Conservation (phyloP, 1,284 basidiomycete species). For the Sutorius eximius region DNA sequence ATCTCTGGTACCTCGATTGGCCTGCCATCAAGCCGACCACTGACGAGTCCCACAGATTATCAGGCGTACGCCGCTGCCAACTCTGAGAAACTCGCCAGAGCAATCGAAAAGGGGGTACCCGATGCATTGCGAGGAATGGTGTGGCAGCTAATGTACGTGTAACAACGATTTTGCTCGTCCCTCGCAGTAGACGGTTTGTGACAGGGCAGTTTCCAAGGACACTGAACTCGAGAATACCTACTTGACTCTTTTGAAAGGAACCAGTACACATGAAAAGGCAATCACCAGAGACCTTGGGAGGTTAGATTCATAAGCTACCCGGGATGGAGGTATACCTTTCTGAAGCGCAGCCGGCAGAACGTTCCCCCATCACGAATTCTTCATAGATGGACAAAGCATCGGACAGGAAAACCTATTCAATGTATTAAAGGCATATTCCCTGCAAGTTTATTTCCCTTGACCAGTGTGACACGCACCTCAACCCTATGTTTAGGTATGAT, state of each 20-base stretch:
- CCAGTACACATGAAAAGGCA: constrained; percentile 89
- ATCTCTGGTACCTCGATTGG: constrained; percentile 64
- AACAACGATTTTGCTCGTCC: constrained; percentile 7
- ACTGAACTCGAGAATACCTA: constrained; percentile 85
- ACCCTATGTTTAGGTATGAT: constrained; percentile 67
- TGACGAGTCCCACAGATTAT: constrained; percentile 59
- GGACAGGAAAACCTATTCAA: constrained; percentile 98
- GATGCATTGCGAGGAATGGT: constrained; percentile 87
- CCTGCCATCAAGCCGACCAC: not conserved
- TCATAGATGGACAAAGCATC: constrained; percentile 86
- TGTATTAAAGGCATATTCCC: constrained; percentile 95
- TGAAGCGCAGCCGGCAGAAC: constrained; percentile 53
- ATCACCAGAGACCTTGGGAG: constrained; percentile 90
- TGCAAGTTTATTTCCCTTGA: constrained; percentile 49
- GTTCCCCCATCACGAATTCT: constrained; percentile 97
- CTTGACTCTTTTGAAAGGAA: constrained; percentile 79
- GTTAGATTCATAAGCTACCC: constrained; percentile 34
- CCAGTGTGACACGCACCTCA: constrained; percentile 10
- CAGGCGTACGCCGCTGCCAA: constrained; percentile 77
- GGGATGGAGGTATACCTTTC: constrained; percentile 6
- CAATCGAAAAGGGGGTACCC: constrained; percentile 93
- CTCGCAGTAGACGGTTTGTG: constrained; percentile 13
- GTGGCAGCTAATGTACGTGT: constrained; percentile 92
- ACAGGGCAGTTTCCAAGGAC: constrained; percentile 87
- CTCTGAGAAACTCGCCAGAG: constrained; percentile 79